Evolutionary conservation across 176 grass and related monocot genomes (phyloP).

Genomic region (Oryza punctata): DNA sequence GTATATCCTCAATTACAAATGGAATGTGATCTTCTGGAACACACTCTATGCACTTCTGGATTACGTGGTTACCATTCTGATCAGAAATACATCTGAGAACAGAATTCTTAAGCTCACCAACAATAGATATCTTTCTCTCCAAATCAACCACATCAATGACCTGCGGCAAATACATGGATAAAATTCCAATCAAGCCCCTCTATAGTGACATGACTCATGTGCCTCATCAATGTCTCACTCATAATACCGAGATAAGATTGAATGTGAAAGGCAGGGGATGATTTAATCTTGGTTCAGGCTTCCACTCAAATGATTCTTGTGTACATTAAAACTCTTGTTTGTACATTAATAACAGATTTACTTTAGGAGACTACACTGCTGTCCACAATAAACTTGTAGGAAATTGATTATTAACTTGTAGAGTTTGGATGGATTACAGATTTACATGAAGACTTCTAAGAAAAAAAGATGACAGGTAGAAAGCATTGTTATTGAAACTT

Average conservation of each 20-base stretch:
- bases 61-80: conserved; percentile 98
- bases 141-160: conserved; percentile 93
- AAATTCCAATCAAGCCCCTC: conserved; percentile 67
- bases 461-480: not conserved
- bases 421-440: not conserved
- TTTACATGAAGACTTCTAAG: no score
- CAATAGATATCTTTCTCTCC: conserved; percentile 78
- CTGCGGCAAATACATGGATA: conserved; percentile 36
- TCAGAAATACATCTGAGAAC: conserved; percentile 86
- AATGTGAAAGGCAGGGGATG: not conserved
- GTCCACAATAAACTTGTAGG: not conserved
- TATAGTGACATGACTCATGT: conserved; percentile 22
- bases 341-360: not conserved
- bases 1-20: conserved; percentile 78
- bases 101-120: conserved; percentile 71
- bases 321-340: not conserved
- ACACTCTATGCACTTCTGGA: conserved; percentile 98
- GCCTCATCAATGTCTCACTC: not conserved
- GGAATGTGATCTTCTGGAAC: conserved; percentile 81
- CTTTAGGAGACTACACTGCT: not conserved
- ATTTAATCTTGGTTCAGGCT: not conserved
- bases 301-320: not conserved
- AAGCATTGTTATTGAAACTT: conserved; percentile 22
- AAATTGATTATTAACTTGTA: not conserved
- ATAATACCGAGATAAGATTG: not conserved